Evolutionary conservation across 2,329 filamentous ascomycete species (phyloP).

Genomic region (Fusarium succisae): DNA sequence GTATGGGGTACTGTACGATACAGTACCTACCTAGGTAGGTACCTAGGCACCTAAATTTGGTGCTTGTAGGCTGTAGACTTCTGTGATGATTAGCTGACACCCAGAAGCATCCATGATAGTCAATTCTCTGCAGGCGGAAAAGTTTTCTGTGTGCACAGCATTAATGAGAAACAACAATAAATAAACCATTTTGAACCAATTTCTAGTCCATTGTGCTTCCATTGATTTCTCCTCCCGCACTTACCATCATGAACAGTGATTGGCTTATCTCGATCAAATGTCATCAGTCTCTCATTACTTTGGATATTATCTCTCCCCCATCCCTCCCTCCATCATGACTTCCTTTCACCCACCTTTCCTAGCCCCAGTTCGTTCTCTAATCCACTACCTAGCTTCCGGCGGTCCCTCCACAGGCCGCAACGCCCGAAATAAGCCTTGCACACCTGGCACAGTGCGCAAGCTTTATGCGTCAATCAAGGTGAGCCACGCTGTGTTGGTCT

Average conservation of each 20-base stretch:
- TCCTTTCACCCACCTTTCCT: conserved; percentile 36
- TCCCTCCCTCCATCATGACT: conserved; percentile 37
- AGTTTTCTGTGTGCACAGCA: conserved; percentile 4
- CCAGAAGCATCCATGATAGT: conserved; percentile 19
- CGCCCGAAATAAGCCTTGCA: conserved; percentile 30
- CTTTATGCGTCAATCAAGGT: conserved; percentile 10
- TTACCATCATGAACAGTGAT: neutral
- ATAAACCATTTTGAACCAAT: neutral
- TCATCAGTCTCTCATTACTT: conserved; percentile 17
- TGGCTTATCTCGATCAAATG: conserved; percentile 15
- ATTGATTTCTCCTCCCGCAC: neutral
- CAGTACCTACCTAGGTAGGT: neutral
- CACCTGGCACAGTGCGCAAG: conserved; percentile 18
- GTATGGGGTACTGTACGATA: conserved; percentile 33
- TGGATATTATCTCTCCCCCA: conserved; percentile 11
- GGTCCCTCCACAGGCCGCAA: conserved; percentile 13
- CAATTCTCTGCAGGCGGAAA: conserved; percentile 3
- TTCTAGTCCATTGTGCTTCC: neutral
- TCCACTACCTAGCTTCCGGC: conserved; percentile 21
- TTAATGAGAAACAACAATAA: neutral
- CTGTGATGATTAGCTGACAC: conserved; percentile 19
- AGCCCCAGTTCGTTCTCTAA: conserved; percentile 29
- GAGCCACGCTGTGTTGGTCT: conserved; percentile 31
- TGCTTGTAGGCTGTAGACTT: neutral
- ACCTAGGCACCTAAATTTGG: neutral